Percentiles rank a stretch among this genome's conserved stretches.
Conservation (phyloP, 129 eudicot species). For the Heracleum sosnowskyi region DNA sequence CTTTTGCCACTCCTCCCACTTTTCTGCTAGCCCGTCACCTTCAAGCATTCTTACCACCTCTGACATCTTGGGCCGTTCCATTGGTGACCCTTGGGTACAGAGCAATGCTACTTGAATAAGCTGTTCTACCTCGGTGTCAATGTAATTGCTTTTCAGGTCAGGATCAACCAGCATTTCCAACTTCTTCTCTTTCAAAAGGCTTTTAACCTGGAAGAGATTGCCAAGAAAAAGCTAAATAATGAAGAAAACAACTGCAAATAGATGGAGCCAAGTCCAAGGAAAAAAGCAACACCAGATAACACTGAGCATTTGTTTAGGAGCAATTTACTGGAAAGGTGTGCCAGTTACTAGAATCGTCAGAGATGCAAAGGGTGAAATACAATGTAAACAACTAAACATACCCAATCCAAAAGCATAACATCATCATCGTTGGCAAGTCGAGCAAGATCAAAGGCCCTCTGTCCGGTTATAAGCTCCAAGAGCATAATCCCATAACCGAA, state of each 20-base stretch:
- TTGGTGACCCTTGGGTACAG: constrained; percentile 75
- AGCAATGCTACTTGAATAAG: constrained; percentile 85
- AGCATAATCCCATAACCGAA: constrained; percentile 94
- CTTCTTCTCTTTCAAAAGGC: constrained; percentile 64
- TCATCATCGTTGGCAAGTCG: constrained; percentile 81
- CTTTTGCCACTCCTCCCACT: constrained; percentile 98
- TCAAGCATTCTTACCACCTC: constrained; percentile 95
- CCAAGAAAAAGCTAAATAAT: not conserved
- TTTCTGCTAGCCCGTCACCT: constrained; percentile 87
- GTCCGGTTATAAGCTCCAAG: constrained; percentile 82
- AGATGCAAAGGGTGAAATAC: not conserved
- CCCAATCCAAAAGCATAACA: constrained; percentile 89
- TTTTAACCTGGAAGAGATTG: constrained; percentile 52
- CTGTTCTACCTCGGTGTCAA: constrained; percentile 68
- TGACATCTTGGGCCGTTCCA: constrained; percentile 88
- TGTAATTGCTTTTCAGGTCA: constrained; percentile 53
- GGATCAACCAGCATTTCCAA: constrained; percentile 70
- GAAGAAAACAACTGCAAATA: not conserved
- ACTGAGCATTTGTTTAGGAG: not conserved
- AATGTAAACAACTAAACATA: constrained; percentile 17
- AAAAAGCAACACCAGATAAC: not conserved
- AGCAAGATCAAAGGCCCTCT: constrained; percentile 88
- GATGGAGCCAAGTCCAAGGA: not conserved
- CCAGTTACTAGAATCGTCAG: not conserved
- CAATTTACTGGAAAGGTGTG: not conserved